Percentiles rank a stretch among this genome's conserved stretches.
Evolutionary conservation across 202 grass and related monocot species (phyloP).

Genomic region (Panicum virgatum): DNA sequence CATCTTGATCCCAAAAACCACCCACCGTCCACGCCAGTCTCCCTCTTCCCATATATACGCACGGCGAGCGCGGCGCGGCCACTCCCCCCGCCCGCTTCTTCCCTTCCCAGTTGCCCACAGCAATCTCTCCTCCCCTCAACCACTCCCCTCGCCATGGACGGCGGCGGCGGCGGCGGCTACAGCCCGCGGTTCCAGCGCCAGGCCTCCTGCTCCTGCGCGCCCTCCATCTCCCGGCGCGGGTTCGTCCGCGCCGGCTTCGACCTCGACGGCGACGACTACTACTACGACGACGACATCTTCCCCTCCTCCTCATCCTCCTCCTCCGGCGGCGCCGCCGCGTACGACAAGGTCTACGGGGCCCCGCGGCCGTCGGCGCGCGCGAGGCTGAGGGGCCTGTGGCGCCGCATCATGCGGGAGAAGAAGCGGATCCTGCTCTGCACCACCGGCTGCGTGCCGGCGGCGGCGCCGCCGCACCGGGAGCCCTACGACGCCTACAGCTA

Average conservation of each 20-base stretch:
- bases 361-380: neutral
- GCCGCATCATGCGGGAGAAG: conserved; percentile 77
- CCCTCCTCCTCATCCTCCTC: conserved; percentile 32
- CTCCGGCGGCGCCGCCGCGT: neutral
- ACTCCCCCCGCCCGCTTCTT: neutral
- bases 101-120: neutral
- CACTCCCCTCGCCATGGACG: conserved; percentile 36
- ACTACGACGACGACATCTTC: conserved; percentile 44
- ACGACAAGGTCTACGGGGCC: conserved; percentile 7
- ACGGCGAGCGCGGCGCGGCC: conserved; percentile 15
- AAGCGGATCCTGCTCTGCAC: conserved; percentile 56
- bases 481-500: conserved; percentile 77
- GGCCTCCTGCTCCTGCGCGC: conserved; percentile 60
- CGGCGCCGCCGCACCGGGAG: conserved; percentile 30
- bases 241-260: conserved; percentile 67
- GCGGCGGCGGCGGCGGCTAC: conserved; percentile 42
- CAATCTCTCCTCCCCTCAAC: neutral
- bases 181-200: conserved; percentile 61
- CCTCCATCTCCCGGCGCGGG: conserved; percentile 47
- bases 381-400: conserved; percentile 66
- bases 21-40: conserved; percentile 26
- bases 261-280: conserved; percentile 39
- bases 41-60: conserved; percentile 20
- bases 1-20: neutral
- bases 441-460: conserved; percentile 48